Base-by-base conservation (phyloP, 2,329 filamentous ascomycete species). In the Claviceps sp. region DNA sequence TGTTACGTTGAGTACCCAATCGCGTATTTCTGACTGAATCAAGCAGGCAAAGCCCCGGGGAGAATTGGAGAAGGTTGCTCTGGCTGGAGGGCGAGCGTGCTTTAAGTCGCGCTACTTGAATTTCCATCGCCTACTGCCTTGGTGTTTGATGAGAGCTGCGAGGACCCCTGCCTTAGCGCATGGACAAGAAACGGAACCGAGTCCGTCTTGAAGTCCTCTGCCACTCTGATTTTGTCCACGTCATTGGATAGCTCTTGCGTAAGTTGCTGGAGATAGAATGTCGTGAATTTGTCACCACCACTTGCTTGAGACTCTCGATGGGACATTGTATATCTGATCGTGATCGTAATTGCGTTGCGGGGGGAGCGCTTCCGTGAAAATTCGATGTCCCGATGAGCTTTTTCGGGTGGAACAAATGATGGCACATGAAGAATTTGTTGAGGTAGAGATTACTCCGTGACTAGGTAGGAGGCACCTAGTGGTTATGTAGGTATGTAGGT, bases 171-270 rank as follows among this genome's bases (percentile, higher is more conserved):
- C 67, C 79, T 78, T 57, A 89, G 65, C 3, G 84, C 83, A 59
- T 78, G 72, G 37, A 89, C 74, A 43, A 89, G 73, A 61, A 87
- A 75, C 5, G 75, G 72, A 34, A 88, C 74, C 3, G 78, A 77
- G 49, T 81, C 79, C 54, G 71, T 71, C 62, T 79, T 82, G 68
- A 89, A 90, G 66, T 89, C 86, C 59, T 81, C 78, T 9, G 85
- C 82, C 7, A 60, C 66, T 57, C 85, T 79, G 55, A 89, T 72
- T 64, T 81, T 80, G 68, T 87, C 81, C 40, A 90, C 73, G 63
- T 89, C 86, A 58, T 88, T 82, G 13, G 82, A 79, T 52, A 90
- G 81, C 63, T 89, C 85, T 49, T 74, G 71, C 0, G 85, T 87
- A 5, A 81, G 72, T 54, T 78, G 80, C 59, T 84, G 80, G 47